These are phyloP conservation scores for Heimioporus retisporus DNA, from an alignment of 1,284 basidiomycete genomes.

Conservation along the genomic window DNA sequence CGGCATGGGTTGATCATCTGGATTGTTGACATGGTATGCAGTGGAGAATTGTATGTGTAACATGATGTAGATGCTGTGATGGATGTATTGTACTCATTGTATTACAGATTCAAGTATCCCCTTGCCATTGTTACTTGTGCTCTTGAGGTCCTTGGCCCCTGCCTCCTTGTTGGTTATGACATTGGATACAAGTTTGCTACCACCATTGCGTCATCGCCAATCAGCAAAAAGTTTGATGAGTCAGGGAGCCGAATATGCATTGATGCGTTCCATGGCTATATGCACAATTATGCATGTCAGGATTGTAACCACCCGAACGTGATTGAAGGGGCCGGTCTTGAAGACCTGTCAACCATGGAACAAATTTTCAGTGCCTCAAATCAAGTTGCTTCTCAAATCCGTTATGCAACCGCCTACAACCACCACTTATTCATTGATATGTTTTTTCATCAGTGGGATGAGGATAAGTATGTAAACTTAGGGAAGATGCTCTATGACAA, in stretches of 20 bases:
- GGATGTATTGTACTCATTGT: background rate
- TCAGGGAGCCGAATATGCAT: background rate
- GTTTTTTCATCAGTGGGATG: constrained; percentile 20
- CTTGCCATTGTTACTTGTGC: background rate
- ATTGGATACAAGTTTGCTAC: background rate
- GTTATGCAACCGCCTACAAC: background rate
- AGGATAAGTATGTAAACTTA: constrained; percentile 17
- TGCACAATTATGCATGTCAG: background rate
- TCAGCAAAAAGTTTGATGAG: background rate
- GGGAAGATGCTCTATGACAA: constrained; percentile 38
- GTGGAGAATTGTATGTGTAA: background rate
- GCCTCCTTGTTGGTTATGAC: background rate
- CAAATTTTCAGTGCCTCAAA: background rate
- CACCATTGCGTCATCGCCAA: background rate
- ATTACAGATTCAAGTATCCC: constrained; percentile 1
- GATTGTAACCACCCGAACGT: background rate
- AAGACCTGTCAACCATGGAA: background rate
- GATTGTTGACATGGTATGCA: background rate
- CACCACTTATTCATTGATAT: background rate
- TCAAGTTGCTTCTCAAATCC: background rate
- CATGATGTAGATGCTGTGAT: background rate
- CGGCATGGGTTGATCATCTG: background rate
- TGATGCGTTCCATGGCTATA: background rate
- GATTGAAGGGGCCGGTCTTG: background rate
- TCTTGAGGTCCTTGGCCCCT: background rate